Evolutionary conservation across 2,329 filamentous ascomycete species (phyloP), one percentile per base, ranked within the genome.

Genomic region (Alternaria sp.): DNA sequence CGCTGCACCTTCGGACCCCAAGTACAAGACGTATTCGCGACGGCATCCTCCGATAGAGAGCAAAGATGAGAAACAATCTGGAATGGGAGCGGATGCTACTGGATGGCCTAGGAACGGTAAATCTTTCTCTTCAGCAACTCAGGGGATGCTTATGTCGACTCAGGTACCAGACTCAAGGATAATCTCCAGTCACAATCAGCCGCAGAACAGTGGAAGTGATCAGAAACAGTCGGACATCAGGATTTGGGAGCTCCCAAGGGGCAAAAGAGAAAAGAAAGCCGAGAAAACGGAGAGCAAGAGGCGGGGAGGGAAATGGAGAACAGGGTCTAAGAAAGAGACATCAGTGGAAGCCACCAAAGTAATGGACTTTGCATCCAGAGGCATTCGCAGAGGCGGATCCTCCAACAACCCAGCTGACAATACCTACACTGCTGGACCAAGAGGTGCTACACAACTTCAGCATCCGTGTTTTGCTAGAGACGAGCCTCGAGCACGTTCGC

Each of bases 1-100:
- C n/a, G 53, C 61, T 8, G 56, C 57, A 17, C 62, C 67, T 3
- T 56, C 54, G 3, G 52, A 63, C 17, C 42, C 54, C 14, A 54
- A 53, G 8, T 42, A 53, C 3, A 66, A 66, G 24, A 62, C 61
- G 7, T 48, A 48, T 29, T 63, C 63, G n/a, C 52, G 24, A 9
- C 56, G 50, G 6, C 34, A 62, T 4, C 51, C 54, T 11, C 51
- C 44, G 2, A 5, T 24, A 9, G 24, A 29, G 14, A 26, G 36
- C 2, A 4, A 21, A 11, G 40, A 33, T 21, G n/a, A 3, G 2
- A 29, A 33, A 14, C 31, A 24, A 3, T 5, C n/a, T 3, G 34
- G 56, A 29, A 39, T 59, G 41, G 44, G 56, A 3, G 46, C 46
- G 13, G 52, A 56, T 28, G 28, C 46, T 7, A 48, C 24, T 17